A percentile compares a stretch with the other conserved stretches of the same genome.
phyloP scores from a whole-genome alignment of 202 grass and related monocot species.

The Musa balbisiana region DNA sequence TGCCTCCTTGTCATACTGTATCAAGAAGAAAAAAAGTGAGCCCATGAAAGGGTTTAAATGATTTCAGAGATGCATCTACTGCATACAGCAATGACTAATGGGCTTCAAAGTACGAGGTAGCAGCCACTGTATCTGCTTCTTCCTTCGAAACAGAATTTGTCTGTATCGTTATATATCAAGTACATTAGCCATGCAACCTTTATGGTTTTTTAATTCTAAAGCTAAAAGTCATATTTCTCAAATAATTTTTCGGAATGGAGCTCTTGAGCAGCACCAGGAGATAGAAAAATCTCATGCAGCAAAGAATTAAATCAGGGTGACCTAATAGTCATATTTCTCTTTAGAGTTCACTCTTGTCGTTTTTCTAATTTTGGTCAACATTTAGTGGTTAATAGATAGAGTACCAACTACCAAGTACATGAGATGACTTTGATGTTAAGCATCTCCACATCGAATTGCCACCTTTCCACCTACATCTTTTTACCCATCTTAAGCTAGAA shows the following conservation, averaged over 20 bases:
- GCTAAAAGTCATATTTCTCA: not conserved
- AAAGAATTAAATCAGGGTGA: too few species aligned
- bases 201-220: not conserved
- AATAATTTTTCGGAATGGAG: not conserved
- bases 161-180: not conserved
- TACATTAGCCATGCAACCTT: not conserved
- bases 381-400: not conserved
- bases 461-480: not conserved
- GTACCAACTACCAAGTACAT: not conserved
- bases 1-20: constrained; percentile 90
- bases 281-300: too few species aligned
- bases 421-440: not conserved
- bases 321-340: too few species aligned
- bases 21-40: constrained; percentile 1
- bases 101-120: too few species aligned
- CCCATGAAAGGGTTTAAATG: not conserved
- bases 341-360: not conserved
- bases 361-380: not conserved
- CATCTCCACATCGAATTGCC: not conserved
- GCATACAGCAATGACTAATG: not conserved
- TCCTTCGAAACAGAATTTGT: not conserved
- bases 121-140: not conserved
- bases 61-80: not conserved
- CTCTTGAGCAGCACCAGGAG: not conserved
- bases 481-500: not conserved